Base-by-base conservation (phyloP, 495 filamentous ascomycete genomes). In the Aspergillus campestris region DNA sequence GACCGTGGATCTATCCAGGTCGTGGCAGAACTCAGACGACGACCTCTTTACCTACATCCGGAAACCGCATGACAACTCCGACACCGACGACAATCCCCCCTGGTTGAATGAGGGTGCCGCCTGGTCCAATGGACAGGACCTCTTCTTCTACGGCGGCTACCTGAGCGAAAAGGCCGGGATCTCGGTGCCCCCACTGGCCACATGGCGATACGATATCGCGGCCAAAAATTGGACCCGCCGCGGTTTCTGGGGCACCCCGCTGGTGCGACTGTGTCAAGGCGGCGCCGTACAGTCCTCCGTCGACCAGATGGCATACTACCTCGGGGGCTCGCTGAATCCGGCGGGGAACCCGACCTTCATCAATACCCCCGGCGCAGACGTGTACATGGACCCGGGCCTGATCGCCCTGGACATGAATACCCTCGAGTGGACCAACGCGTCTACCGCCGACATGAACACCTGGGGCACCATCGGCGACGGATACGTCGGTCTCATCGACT, bases 101-200 rank as follows among this genome's bases (percentile, higher is more conserved):
- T 44, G 11, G 11, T 10, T 44, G 7, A 33, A 44, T 12, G 42
- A 44, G 12, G 42, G 42, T 10, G 31, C 13, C 13, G 7, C 12
- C 12, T 44, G 31, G 31, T 34, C 31, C 7, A 33, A 44, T 9
- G 42, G 31, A 1, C 6, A 44, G 1, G 28, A 35, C 18, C 42
- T 44, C 13, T 44, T 10, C 18, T 44, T 44, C 13, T 44, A 44
- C 14, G 42, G 42, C 15, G 42, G 42, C 8, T 44, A 44, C n/a
- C 11, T 27, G 8, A 44, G 42, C 18, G 13, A 9, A 6, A 11
- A 15, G 8, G 31, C 27, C 10, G 42, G 42, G 11, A 31, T 33
- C 10, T n/a, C 31, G 14, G 31, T 36, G 8, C 14, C 42, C 5
- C 42, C 42, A 8, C 8, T 44, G 14, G 42, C 11, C 15, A 44